These are phyloP conservation scores for Ustilago vetiveriae DNA, from an alignment of 1,284 basidiomycete genomes.

Conservation along the genomic window DNA sequence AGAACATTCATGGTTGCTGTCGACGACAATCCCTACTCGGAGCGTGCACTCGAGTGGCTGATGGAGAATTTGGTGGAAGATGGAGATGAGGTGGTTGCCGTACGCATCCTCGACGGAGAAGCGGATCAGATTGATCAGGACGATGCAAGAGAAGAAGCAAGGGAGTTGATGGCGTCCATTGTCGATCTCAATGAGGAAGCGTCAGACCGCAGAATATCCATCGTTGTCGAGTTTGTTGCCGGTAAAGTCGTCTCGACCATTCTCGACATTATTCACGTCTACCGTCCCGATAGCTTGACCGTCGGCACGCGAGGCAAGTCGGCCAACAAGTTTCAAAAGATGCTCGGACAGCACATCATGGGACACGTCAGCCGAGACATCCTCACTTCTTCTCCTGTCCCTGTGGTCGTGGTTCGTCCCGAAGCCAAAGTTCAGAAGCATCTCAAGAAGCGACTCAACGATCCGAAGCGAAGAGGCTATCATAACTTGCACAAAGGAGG, in stretches of 20 bases:
- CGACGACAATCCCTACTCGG: constrained; percentile 74
- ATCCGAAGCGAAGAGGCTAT: constrained; percentile 63
- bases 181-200: constrained; percentile 84
- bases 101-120: constrained; percentile 86
- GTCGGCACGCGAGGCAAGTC: constrained; percentile 83
- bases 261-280: constrained; percentile 80
- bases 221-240: constrained; percentile 92
- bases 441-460: constrained; percentile 61
- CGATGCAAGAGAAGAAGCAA: constrained; percentile 84
- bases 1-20: constrained; percentile 90
- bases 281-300: constrained; percentile 91
- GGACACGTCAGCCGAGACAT: constrained; percentile 61
- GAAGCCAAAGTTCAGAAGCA: constrained; percentile 65
- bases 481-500: constrained; percentile 57
- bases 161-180: constrained; percentile 81
- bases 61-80: constrained; percentile 87
- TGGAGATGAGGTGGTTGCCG: constrained; percentile 91
- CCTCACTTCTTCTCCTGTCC: constrained; percentile 63
- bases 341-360: constrained; percentile 62
- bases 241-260: constrained; percentile 88
- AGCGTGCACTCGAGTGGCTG: constrained; percentile 67
- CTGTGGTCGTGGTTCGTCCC: constrained; percentile 65
- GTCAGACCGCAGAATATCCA: constrained; percentile 83
- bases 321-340: constrained; percentile 62
- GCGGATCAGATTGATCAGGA: constrained; percentile 75